These are phyloP conservation scores for Aspergillus amoenus DNA, from an alignment of 2,329 filamentous ascomycete species.

Conservation along the genomic window DNA sequence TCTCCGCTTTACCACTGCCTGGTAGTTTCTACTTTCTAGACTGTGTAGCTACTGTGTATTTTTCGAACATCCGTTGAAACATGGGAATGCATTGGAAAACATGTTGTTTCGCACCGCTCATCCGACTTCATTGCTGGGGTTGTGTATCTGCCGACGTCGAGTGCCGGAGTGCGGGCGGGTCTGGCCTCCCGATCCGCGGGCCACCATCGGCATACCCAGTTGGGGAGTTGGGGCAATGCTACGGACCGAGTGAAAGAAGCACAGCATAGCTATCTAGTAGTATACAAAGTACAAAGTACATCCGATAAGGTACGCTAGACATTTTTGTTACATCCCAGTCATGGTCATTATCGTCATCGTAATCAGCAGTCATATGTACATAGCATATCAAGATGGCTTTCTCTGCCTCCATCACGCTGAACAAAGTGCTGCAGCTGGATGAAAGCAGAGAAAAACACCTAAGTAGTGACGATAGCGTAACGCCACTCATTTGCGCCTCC, in stretches of 20 bases:
- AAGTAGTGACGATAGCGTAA: not conserved
- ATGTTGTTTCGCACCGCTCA: not conserved
- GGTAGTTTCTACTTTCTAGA: too few species aligned
- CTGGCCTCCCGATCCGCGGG: slow-evolving; percentile 18
- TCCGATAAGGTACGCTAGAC: not conserved
- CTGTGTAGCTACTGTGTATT: not conserved
- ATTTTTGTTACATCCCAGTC: slow-evolving; percentile 6
- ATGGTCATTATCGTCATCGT: slow-evolving; percentile 11
- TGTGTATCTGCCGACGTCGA: not conserved
- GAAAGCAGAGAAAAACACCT: not conserved
- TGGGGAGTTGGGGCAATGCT: not conserved
- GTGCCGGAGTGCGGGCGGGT: slow-evolving; percentile 7
- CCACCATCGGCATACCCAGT: slow-evolving; percentile 8
- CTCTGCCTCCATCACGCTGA: not conserved
- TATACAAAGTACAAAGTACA: not conserved
- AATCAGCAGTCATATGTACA: slow-evolving; percentile 13
- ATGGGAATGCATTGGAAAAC: not conserved
- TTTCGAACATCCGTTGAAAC: not conserved
- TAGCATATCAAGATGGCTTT: slow-evolving; percentile 4
- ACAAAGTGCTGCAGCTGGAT: not conserved
- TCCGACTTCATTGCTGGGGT: not conserved
- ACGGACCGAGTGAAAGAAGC: too few species aligned
- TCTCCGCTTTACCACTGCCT: too few species aligned
- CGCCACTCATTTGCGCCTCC: not conserved
- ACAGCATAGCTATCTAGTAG: not conserved